These are phyloP conservation scores for Ochromonas danica DNA, from an alignment of 108 stramenopile species.

Conservation along the genomic window DNA sequence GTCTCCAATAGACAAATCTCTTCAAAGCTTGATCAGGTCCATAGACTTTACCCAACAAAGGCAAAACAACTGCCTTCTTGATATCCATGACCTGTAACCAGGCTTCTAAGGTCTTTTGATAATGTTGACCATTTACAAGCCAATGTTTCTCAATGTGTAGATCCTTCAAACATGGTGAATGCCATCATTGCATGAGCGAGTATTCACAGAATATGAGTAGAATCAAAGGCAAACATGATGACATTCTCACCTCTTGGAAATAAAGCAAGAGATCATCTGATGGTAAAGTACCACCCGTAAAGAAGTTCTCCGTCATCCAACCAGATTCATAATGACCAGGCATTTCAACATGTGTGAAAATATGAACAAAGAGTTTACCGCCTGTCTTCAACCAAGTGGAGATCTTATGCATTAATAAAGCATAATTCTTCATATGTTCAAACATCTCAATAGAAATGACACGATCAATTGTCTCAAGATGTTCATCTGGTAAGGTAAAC, in stretches of 20 bases:
- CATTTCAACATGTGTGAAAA: slow-evolving; percentile 79
- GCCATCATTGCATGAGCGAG: background rate
- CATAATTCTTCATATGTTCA: slow-evolving; percentile 98
- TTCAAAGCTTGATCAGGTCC: slow-evolving; percentile 69
- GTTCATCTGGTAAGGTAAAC: slow-evolving; percentile 44
- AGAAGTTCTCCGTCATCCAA: slow-evolving; percentile 83
- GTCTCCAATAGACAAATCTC: slow-evolving; percentile 78
- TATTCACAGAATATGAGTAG: no score
- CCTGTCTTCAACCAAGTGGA: slow-evolving; percentile 67
- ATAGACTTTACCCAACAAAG: slow-evolving; percentile 68
- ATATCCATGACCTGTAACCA: slow-evolving; percentile 82
- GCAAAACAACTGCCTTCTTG: slow-evolving; percentile 63
- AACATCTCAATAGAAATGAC: slow-evolving; percentile 88
- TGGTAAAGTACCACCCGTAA: slow-evolving; percentile 75
- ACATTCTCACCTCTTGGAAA: slow-evolving; percentile 61
- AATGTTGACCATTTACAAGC: slow-evolving; percentile 86
- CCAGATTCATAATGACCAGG: slow-evolving; percentile 87
- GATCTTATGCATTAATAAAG: slow-evolving; percentile 71
- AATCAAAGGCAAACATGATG: slow-evolving; percentile 46
- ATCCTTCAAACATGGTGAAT: slow-evolving; percentile 40
- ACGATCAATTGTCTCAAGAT: slow-evolving; percentile 63
- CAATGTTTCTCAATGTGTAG: slow-evolving; percentile 70
- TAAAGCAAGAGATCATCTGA: slow-evolving; percentile 85
- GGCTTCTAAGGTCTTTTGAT: slow-evolving; percentile 79
- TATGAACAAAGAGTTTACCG: slow-evolving; percentile 87